A percentile compares a stretch with the other conserved stretches of the same genome.
Conservation (phyloP, 352 stramenopile genomes). For the Pythium dissotocum region DNA sequence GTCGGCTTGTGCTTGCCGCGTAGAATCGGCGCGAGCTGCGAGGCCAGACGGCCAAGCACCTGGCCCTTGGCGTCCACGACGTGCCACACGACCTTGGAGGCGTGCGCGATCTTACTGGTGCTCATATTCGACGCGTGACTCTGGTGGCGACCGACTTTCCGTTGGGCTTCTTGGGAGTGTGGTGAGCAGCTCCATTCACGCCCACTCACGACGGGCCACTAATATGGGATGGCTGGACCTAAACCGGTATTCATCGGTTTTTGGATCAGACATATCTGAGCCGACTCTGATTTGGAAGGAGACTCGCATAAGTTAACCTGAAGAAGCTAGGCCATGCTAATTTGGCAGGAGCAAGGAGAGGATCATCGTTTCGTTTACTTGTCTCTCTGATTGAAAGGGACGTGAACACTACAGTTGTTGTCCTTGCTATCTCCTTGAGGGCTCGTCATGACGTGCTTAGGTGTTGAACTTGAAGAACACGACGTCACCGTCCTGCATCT, state of each 20-base stretch:
- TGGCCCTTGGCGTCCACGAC: constrained; percentile 96
- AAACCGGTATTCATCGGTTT: not conserved
- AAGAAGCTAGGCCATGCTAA: not conserved
- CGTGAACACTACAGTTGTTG: constrained; percentile 1
- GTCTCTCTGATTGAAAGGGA: not conserved
- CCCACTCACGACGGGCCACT: constrained; percentile 10
- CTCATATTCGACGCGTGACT: constrained; percentile 27
- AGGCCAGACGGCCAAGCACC: constrained; percentile 95
- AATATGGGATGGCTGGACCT: not conserved
- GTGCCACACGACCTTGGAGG: constrained; percentile 92
- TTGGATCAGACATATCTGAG: not conserved
- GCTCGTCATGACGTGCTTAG: constrained; percentile 39
- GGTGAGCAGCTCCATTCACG: constrained; percentile 13
- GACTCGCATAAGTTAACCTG: not conserved
- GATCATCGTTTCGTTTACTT: not conserved
- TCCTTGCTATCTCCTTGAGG: not conserved
- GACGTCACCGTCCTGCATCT: constrained; percentile 87
- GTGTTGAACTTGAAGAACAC: constrained; percentile 95
- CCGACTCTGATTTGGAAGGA: not conserved
- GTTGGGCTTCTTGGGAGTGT: constrained; percentile 7
- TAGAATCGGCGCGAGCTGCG: constrained; percentile 95
- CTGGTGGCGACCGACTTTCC: constrained; percentile 1
- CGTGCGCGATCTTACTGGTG: constrained; percentile 83
- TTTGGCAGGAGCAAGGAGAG: not conserved
- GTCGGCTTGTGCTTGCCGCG: constrained; percentile 99